Evolutionary conservation across 2,329 filamentous ascomycete species (phyloP), one percentile per base, ranked within the genome.

Genomic region (Aspergillus fumigatiaffinis): DNA sequence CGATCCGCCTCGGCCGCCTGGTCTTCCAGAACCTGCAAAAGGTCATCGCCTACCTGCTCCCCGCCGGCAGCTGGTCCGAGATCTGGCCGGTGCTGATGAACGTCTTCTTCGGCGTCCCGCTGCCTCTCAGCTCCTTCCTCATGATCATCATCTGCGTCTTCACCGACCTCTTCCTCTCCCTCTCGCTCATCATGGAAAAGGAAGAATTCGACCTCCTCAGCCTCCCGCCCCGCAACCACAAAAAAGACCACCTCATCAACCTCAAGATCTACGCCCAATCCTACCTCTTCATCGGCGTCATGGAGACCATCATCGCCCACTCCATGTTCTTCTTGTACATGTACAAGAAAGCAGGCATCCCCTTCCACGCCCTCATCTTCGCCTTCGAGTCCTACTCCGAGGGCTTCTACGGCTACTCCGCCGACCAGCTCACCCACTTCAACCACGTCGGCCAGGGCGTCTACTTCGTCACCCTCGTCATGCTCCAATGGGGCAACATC

Each of bases 81-180:
- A 83, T 84, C 60, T 83, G 81, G 80, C 82, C 82, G 0, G 81
- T 84, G 0, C 35, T 84, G 1, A 68, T 83, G 62, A 84, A 84
- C 59, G 81, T 84, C 55, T 83, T 80, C 63, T 80, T 84, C 29
- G 82, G 82, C 3, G 76, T 84, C 3, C 82, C 82, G 0, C 71
- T 81, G 0, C 80, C 80, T 0, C 64, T 84, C 0, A 79, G 74
- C 42, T 76, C 80, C 0, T 84, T 84, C 65, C 74, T 84, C 46
- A 84, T 84, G 81, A 83, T 83, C 61, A 81, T 83, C 59, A 82
- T 83, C 52, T 84, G 81, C 55, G 79, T 83, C 58, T 83, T 83
- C 58, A 83, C 80, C 12, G 81, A 83, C 63, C 69, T 82, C 0
- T 83, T 83, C 69, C 68, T 81, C 2, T 79, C 78, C 0, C 67